Evolutionary conservation across 306 rosid genomes (phyloP), one percentile per base, ranked within the genome.

Genomic region (Quercus ilex): DNA sequence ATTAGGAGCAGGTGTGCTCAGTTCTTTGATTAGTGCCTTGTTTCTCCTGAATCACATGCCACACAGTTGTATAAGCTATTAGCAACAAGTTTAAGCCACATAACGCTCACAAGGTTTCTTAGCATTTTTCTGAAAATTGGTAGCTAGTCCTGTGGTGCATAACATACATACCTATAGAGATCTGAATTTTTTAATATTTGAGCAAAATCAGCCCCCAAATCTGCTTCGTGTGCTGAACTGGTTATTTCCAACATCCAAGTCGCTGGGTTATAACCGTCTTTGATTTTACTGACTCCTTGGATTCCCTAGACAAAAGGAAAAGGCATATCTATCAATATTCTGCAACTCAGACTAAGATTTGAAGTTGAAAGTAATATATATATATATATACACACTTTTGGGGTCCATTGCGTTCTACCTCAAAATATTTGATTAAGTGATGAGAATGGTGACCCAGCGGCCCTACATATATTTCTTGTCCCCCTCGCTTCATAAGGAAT

Each of bases 221-320:
- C 78, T 18, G 49, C 18, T 80, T 87, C 91, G 64, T 83, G 84
- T 41, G 91, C 85, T 71, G 83, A 67, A 57, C 81, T 63, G 17
- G 87, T 81, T 9, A 82, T 82, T 78, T 87, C 90, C 69, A 84
- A 73, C 90, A 87, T 87, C 90, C 90, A 87, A 65, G 88, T 84
- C 21, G 90, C 88, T 15, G 90, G 90, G 60, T 82, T 87, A 41
- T 79, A 79, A 19, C 79, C 65, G 12, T 85, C 85, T 59, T 83
- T 83, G 57, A 87, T 85, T 59, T 75, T 82, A 28, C 31, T 19
- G 4, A 83, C 87, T 60, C 87, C 87, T 73, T 73, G 53, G 23
- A 84, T 82, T 70, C 72, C 90, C 90, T 87, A 46, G 5, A 56
- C 49, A 43, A 28, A 74, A 53, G 23, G 13, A 30, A 25, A 59